Evolutionary conservation across 139 green algal genomes (phyloP), one percentile per base, ranked within the genome.

Genomic region (Picochlorum sp.): DNA sequence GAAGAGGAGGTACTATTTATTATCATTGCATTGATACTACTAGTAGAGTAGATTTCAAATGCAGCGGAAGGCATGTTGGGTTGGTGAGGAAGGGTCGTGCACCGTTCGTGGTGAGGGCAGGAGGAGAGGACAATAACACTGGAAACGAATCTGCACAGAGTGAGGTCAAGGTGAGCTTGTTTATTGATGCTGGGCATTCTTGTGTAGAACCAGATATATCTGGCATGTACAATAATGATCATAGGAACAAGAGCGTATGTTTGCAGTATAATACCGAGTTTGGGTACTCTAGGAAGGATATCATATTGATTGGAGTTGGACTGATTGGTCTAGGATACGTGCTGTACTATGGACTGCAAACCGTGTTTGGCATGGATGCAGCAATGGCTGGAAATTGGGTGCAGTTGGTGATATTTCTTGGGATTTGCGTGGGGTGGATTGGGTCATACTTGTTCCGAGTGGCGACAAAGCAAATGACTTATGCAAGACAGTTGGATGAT

Each of bases 401-500:
- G 52, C 88, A 95, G 73, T 57, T 92, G 5, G 74, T 84, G 50
- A 82, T 97, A 39, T 85, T 95, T 45, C 16, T 94, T 40, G 87
- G 84, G 29, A 75, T 96, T 7, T 88, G 79, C 52, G 53, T 97
- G 2, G 79, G 72, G 41, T 97, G 81, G 80, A 74, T 92, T 10
- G 82, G 70, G 9, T 87, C 85, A 0, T 98, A 98, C 77, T 52
- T 98, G 6, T 94, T 77, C 58, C 69, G 92, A 7, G 92, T 98
- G n/a, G 86, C 77, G 20, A 98, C 87, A 73, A 98, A 98, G 87
- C 81, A 98, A 73, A 98, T 98, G 92, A 98, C 92, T 16, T 98
- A 98, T 57, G 89, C 89, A 10, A 89, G 95, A 78, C 92, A 98
- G 75, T 73, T 98, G 63, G 75, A 96, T 68, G 77, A 89, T n/a